Evolutionary conservation across 176 grass and related monocot species (phyloP).

Genomic region (Bonia amplexicaulis): DNA sequence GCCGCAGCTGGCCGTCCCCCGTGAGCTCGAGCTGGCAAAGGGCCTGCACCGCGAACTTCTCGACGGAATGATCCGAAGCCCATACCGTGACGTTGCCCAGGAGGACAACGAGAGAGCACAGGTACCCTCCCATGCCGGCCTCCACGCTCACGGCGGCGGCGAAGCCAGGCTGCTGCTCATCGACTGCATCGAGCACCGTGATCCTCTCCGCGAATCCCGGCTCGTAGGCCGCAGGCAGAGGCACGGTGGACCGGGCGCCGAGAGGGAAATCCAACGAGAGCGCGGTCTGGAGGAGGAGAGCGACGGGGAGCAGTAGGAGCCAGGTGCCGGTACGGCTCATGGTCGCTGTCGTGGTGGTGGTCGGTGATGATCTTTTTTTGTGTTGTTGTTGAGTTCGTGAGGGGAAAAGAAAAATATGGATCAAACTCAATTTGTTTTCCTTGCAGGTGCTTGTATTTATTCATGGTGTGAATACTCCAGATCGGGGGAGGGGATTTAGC

Average conservation of each 20-base stretch:
- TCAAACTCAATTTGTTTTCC: not conserved
- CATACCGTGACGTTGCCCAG: slow-evolving; percentile 44
- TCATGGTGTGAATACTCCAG: not conserved
- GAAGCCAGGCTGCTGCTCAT: slow-evolving; percentile 5
- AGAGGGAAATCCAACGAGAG: slow-evolving; percentile 18
- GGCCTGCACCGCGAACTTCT: not conserved
- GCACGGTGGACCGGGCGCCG: slow-evolving; percentile 26
- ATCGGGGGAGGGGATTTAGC: not conserved
- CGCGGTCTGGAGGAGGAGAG: not conserved
- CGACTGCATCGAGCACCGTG: slow-evolving; percentile 11
- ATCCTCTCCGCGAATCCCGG: not conserved
- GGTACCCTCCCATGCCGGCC: slow-evolving; percentile 8
- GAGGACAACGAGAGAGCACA: slow-evolving; percentile 35
- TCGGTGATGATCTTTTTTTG: not conserved
- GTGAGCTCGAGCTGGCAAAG: slow-evolving; percentile 41
- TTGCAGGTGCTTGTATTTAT: slow-evolving; percentile 1
- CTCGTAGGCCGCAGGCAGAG: not conserved
- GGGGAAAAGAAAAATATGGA: not conserved
- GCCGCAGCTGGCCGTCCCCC: slow-evolving; percentile 22
- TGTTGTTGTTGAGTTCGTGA: not conserved
- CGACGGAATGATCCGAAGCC: slow-evolving; percentile 30
- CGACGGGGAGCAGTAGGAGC: not conserved
- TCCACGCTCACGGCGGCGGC: slow-evolving; percentile 18
- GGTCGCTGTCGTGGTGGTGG: not conserved
- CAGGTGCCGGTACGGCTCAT: not conserved